Base-by-base conservation (phyloP, 1,139 yeast species). In the Pichia cactophila region DNA sequence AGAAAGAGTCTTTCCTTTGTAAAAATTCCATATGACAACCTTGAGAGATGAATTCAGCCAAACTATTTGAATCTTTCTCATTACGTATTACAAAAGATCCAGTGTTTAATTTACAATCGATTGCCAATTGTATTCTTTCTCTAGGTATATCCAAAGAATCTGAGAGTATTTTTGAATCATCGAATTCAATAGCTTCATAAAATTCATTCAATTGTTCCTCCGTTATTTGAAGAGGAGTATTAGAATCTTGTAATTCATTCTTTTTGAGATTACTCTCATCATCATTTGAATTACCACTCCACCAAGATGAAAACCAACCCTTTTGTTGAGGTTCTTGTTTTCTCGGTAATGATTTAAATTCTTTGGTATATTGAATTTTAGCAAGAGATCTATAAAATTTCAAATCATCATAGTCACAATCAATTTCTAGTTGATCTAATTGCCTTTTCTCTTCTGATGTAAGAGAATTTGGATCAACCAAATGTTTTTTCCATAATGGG, bases 121-220 rank as follows among this genome's bases (percentile, higher is more conserved):
- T 64, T 54, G 85, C 86, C 53, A 86, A 59, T 26, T 77, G 79
- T 3, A 85, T 79, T 40, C 89, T 73, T 53, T 89, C 94, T 47
- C 80, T 75, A 0, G 97, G 96, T 2, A 86, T 62, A 55, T 84
- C 85, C 12, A 83, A 70, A 0, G 82, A 68, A 16, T 78, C 78
- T 0, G 72, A 56, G 0, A 78, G 60, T 0, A 77, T 75, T 48
- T 77, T 73, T 31, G 78, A 71, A 54, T 89, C 96, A 59, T 89
- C 87, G 69, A 85, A 90, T 54, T 90, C 99, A 56, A 94, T 92
- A 0, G 97, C 95, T 54, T 88, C 96, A 62, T 88, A 90, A 16
- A 92, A 73, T 49, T 94, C 98, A 62, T 88, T 74, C 55, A 83
- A 72, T 58, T 86, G 92, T 54, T 83, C 88, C 26, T 82, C 86